Conservation (phyloP, 164 flowering plant species). For the Umbilicus rupestris region DNA sequence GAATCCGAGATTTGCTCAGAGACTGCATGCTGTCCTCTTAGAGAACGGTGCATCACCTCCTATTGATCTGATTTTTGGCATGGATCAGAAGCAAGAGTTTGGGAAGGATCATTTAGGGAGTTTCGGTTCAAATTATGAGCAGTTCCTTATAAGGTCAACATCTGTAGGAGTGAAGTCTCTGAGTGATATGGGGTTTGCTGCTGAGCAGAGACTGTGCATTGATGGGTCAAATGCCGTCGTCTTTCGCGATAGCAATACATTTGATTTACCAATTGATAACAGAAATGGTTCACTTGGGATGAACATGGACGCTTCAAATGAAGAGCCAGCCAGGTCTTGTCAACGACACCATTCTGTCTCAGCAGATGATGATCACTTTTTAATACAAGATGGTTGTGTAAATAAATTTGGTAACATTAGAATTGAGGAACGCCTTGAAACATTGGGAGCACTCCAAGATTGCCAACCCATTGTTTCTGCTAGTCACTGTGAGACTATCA, state of each 20-base stretch:
- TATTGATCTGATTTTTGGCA: slow-evolving; percentile 50
- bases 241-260: slow-evolving; percentile 22
- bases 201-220: slow-evolving; percentile 12
- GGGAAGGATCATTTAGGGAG: slow-evolving; percentile 15
- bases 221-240: slow-evolving; percentile 12
- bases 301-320: slow-evolving; percentile 12
- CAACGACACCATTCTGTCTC: slow-evolving; percentile 15
- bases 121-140: slow-evolving; percentile 17
- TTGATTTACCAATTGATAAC: slow-evolving; percentile 20
- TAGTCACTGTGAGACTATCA: slow-evolving; percentile 27
- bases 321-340: slow-evolving; percentile 19
- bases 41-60: slow-evolving; percentile 85
- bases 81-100: slow-evolving; percentile 20
- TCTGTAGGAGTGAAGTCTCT: slow-evolving; percentile 15
- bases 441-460: slow-evolving; percentile 17
- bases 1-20: slow-evolving; percentile 78
- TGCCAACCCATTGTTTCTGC: slow-evolving; percentile 14
- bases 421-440: neutral
- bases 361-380: slow-evolving; percentile 14
- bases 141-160: slow-evolving; percentile 21
- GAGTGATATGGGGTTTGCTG: slow-evolving; percentile 12
- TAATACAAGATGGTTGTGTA: neutral
- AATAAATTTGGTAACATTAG: slow-evolving; percentile 10
- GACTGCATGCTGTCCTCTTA: slow-evolving; percentile 68
- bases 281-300: slow-evolving; percentile 11